Conservation (phyloP, 2,329 filamentous ascomycete genomes). For the Sporothrix dimorphospora region DNA sequence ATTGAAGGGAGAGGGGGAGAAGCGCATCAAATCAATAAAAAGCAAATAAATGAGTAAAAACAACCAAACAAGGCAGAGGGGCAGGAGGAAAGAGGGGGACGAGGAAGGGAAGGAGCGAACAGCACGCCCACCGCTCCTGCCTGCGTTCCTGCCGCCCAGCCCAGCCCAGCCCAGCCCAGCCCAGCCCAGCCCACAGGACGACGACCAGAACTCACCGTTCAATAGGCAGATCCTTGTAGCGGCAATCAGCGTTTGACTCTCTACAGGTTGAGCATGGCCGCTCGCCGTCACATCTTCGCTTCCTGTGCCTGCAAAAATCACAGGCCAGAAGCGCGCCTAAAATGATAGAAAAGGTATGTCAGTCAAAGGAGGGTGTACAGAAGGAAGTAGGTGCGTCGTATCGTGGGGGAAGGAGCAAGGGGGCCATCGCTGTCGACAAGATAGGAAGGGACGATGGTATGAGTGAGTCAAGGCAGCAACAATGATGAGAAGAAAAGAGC, state of each 20-base stretch:
- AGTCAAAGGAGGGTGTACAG: not conserved
- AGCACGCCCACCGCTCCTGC: not conserved
- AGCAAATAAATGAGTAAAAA: not conserved
- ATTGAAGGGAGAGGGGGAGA: not conserved
- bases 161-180: not conserved
- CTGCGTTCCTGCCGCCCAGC: not conserved
- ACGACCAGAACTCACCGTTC: constrained; percentile 33
- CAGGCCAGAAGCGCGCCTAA: constrained; percentile 46
- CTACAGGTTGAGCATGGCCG: constrained; percentile 45
- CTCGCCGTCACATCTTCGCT: constrained; percentile 46
- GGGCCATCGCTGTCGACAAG: not conserved
- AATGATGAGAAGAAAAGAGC: not conserved
- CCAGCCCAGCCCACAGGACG: not conserved
- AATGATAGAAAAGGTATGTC: constrained; percentile 18
- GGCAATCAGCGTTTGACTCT: constrained; percentile 46
- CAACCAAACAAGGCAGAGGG: not conserved
- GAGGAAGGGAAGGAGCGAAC: not conserved
- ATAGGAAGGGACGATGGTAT: not conserved
- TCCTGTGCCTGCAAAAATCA: constrained; percentile 47
- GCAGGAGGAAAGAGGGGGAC: not conserved
- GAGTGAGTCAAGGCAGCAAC: not conserved
- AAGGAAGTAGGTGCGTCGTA: not conserved
- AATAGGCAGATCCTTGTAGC: constrained; percentile 45
- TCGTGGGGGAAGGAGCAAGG: not conserved
- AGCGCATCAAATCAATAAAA: not conserved